Percentiles rank a stretch among this genome's conserved stretches.
phyloP scores from a whole-genome alignment of 208 protist species.

The Trypanosoma melophagium region DNA sequence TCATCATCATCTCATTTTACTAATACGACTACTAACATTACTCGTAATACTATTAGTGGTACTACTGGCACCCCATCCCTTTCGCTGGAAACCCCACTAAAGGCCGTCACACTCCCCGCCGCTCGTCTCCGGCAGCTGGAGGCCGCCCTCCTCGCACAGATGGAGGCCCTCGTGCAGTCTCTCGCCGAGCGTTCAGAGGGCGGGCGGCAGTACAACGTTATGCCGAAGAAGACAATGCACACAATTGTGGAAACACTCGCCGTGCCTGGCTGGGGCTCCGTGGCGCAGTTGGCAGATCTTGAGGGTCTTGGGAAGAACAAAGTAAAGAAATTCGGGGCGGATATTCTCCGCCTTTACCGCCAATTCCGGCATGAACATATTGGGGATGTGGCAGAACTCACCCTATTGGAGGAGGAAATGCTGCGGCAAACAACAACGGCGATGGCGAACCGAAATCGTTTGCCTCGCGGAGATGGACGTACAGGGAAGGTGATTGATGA shows the following conservation, averaged over 20 bases:
- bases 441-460: conserved; percentile 44
- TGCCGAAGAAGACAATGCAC: conserved; percentile 81
- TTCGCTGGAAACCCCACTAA: not conserved
- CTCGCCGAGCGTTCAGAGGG: conserved; percentile 73
- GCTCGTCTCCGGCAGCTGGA: conserved; percentile 57
- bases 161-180: conserved; percentile 72
- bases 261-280: conserved; percentile 63
- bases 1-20: not conserved
- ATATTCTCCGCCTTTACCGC: conserved; percentile 76
- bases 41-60: not conserved
- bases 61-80: not conserved
- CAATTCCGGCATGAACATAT: conserved; percentile 77
- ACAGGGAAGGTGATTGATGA: conserved; percentile 24
- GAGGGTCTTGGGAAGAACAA: conserved; percentile 90
- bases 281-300: conserved; percentile 68
- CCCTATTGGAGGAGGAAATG: conserved; percentile 48
- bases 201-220: conserved; percentile 82
- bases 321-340: conserved; percentile 79
- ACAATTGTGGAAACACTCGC: conserved; percentile 66
- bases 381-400: conserved; percentile 77
- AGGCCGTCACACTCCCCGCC: conserved; percentile 37
- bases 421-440: conserved; percentile 49
- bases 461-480: conserved; percentile 29
- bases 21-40: not conserved
- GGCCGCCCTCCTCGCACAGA: conserved; percentile 43